Percentiles rank a stretch among this genome's conserved stretches.
These are phyloP conservation scores for Cryphonectria parasitica DNA, from an alignment of 2,329 filamentous ascomycete species.

Conservation along the genomic window DNA sequence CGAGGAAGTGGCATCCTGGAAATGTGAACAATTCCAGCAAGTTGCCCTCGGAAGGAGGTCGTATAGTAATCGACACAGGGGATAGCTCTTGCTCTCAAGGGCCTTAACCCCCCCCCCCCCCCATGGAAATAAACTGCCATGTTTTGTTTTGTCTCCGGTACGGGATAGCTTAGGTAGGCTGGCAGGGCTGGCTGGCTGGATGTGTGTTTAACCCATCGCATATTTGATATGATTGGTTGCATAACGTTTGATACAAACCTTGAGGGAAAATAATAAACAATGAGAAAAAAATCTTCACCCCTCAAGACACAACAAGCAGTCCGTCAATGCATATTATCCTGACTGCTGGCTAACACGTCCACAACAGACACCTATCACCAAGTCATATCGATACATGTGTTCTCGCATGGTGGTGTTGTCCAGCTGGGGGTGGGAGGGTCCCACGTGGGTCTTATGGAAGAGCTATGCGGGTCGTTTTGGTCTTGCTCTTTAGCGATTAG, in stretches of 20 bases:
- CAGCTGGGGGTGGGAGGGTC: background rate
- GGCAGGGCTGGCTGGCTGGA: background rate
- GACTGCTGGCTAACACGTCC: background rate
- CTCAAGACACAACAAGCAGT: background rate
- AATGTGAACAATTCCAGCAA: background rate
- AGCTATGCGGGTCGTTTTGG: background rate
- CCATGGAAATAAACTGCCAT: background rate
- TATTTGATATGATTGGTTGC: background rate
- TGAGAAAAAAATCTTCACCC: background rate
- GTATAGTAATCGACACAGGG: background rate
- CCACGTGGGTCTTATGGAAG: conserved; percentile 8
- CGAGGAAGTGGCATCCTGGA: background rate
- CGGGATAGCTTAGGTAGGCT: background rate
- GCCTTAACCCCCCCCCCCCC: too few species aligned
- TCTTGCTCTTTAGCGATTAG: background rate
- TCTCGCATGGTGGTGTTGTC: conserved; percentile 8
- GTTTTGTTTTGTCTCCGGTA: background rate
- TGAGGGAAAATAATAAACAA: background rate
- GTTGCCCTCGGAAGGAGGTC: background rate
- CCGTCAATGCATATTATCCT: background rate
- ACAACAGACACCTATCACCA: background rate
- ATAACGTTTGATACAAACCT: background rate
- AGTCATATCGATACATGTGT: conserved; percentile 1
- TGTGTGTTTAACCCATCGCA: background rate
- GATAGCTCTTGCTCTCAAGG: background rate